Evolutionary conservation across 371 early-diverging fungal genomes (phyloP).

Genomic region (Mortierella sp.): DNA sequence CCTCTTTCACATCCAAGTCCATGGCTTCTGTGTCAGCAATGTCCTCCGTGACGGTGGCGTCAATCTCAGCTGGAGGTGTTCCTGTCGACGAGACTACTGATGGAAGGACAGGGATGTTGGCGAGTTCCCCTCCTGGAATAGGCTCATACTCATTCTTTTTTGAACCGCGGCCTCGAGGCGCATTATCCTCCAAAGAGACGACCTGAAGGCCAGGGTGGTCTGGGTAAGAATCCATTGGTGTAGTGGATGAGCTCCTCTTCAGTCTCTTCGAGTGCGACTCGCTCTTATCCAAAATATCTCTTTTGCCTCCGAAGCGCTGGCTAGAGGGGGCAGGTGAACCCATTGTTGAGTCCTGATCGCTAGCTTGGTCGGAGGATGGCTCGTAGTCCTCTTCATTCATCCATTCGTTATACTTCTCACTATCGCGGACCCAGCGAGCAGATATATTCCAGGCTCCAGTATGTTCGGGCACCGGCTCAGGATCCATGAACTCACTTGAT

Average conservation of each 20-base stretch:
- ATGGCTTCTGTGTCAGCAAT: slow-evolving; percentile 7
- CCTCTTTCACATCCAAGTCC: slow-evolving; percentile 42
- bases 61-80: background rate
- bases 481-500: slow-evolving; percentile 71
- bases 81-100: slow-evolving; percentile 34
- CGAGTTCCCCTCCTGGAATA: slow-evolving; percentile 70
- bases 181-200: slow-evolving; percentile 51
- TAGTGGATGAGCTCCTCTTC: slow-evolving; percentile 48
- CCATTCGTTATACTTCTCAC: slow-evolving; percentile 79
- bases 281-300: slow-evolving; percentile 37
- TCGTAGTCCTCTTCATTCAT: slow-evolving; percentile 86
- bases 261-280: slow-evolving; percentile 45
- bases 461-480: slow-evolving; percentile 78
- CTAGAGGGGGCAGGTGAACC: slow-evolving; percentile 49
- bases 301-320: slow-evolving; percentile 46
- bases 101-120: slow-evolving; percentile 68
- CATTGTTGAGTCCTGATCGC: slow-evolving; percentile 36
- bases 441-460: slow-evolving; percentile 78
- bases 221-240: slow-evolving; percentile 45
- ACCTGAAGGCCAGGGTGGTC: slow-evolving; percentile 53
- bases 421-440: slow-evolving; percentile 82
- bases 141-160: slow-evolving; percentile 78
- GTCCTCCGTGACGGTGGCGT: background rate
- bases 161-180: slow-evolving; percentile 58
- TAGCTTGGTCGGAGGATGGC: slow-evolving; percentile 56